A percentile compares a stretch with the other conserved stretches of the same genome.
These are phyloP conservation scores for Sanghuangporus weigelae DNA, from an alignment of 1,284 basidiomycete species.

Conservation along the genomic window DNA sequence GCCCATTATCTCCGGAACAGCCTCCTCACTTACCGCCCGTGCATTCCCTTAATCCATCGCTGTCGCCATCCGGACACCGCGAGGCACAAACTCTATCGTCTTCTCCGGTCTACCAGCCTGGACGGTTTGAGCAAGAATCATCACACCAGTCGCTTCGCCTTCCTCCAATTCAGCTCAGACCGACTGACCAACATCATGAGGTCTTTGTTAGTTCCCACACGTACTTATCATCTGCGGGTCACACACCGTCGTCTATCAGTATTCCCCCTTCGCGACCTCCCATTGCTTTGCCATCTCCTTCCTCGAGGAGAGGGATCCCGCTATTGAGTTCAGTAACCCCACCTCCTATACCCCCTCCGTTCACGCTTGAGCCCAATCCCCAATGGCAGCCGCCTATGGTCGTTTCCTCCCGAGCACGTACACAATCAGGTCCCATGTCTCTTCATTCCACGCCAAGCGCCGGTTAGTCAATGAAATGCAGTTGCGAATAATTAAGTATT, in stretches of 20 bases:
- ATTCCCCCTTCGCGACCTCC: background rate
- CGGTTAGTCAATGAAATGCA: background rate
- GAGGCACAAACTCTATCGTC: background rate
- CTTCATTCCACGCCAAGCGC: background rate
- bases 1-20: constrained; percentile 4
- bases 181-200: background rate
- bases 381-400: constrained; percentile 3
- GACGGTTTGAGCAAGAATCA: background rate
- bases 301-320: background rate
- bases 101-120: background rate
- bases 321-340: background rate
- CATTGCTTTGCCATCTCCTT: background rate
- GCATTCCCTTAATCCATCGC: background rate
- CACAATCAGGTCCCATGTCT: background rate
- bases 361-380: constrained; percentile 15
- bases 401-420: background rate
- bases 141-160: constrained; percentile 2
- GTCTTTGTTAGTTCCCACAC: background rate
- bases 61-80: background rate
- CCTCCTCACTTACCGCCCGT: background rate
- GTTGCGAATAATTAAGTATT: background rate
- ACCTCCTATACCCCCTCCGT: constrained; percentile 13
- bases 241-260: background rate
- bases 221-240: background rate
- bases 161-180: constrained; percentile 12